Conservation (phyloP, 148 eudicot species). For the Salicornia ramosissima region DNA sequence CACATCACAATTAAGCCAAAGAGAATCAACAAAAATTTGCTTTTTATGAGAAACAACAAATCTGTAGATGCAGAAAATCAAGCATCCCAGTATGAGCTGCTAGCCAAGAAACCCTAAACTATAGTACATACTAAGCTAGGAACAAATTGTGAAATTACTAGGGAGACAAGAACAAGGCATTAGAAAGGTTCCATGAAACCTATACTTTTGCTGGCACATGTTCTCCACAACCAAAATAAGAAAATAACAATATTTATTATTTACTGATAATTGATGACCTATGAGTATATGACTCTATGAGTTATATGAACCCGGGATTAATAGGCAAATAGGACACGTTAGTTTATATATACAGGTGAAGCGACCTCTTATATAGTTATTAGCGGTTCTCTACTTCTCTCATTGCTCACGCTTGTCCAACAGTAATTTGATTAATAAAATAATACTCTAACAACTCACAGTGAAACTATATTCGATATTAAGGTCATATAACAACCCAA, state of each 20-base stretch:
- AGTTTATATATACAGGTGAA: too few species aligned
- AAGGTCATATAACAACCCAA: neutral
- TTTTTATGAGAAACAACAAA: neutral
- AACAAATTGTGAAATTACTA: neutral
- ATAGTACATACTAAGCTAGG: neutral
- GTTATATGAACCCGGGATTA: too few species aligned
- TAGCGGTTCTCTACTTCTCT: too few species aligned
- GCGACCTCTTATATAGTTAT: too few species aligned
- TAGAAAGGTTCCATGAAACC: neutral
- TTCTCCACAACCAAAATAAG: too few species aligned
- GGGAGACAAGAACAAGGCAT: neutral
- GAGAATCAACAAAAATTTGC: neutral
- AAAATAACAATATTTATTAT: too few species aligned
- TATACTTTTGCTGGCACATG: too few species aligned
- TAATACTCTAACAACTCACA: neutral
- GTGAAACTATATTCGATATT: neutral
- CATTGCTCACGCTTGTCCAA: too few species aligned
- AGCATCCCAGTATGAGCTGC: neutral
- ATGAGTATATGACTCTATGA: too few species aligned
- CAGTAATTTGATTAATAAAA: neutral
- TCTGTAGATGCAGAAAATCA: neutral
- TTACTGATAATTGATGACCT: too few species aligned
- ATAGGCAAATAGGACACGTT: too few species aligned
- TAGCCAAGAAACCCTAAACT: constrained; percentile 10
- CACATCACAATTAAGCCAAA: constrained; percentile 1